Percentiles rank a stretch among this genome's conserved stretches.
Conservation (phyloP, 306 rosid genomes). For the Heteromeles arbutifolia region DNA sequence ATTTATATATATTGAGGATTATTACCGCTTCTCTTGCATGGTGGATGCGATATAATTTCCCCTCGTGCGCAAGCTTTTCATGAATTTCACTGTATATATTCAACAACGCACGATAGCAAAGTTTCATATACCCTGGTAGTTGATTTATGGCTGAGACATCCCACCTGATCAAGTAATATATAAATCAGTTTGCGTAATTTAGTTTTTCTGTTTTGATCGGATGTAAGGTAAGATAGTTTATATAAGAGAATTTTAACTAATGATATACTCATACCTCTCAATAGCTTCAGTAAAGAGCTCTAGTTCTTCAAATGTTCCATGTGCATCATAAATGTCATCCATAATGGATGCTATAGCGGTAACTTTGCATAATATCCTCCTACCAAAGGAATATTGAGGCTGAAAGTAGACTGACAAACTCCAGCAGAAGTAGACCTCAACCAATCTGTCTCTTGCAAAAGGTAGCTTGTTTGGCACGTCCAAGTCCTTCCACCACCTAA, state of each 20-base stretch:
- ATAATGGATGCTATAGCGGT: not conserved
- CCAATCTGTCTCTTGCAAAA: conserved; percentile 35
- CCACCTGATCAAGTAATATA: not conserved
- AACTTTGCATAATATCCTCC: conserved; percentile 14
- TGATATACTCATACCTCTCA: not conserved
- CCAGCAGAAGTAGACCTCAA: conserved; percentile 47
- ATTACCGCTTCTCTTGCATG: not conserved
- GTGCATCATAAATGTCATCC: not conserved
- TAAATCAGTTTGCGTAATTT: not conserved
- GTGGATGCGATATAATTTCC: not conserved
- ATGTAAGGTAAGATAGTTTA: too few relatives aligned
- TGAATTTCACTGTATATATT: not conserved
- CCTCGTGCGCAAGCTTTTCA: too few relatives aligned
- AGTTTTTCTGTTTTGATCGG: too few relatives aligned
- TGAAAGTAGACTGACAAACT: conserved; percentile 16
- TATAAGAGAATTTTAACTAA: too few relatives aligned
- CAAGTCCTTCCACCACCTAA: conserved; percentile 49
- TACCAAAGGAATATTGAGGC: conserved; percentile 17
- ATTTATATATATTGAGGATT: not conserved
- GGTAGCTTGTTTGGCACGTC: conserved; percentile 17
- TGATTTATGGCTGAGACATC: not conserved
- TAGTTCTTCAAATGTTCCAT: not conserved
- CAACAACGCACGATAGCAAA: not conserved
- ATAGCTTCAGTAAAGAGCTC: not conserved
- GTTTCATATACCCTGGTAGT: not conserved